These are phyloP conservation scores for Corynespora cassiicola DNA, from an alignment of 2,329 filamentous ascomycete genomes.

Conservation along the genomic window DNA sequence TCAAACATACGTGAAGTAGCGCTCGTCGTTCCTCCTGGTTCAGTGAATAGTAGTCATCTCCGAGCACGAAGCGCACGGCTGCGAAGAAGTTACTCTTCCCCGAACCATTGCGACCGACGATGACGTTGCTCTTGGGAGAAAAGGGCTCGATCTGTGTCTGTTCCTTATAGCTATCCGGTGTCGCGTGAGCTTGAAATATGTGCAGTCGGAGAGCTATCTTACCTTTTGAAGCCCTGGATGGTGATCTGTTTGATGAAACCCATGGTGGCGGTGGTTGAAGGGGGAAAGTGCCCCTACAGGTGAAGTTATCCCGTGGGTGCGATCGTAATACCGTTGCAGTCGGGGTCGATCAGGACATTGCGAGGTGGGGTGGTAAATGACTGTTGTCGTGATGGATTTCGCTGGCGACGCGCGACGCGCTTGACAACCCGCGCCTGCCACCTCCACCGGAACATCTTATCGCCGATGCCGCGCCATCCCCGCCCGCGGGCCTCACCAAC, in stretches of 20 bases:
- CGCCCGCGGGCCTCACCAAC: too few relatives aligned
- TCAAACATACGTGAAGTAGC: constrained; percentile 73
- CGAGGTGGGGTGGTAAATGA: too few relatives aligned
- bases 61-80: constrained; percentile 96
- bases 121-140: constrained; percentile 96
- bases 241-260: constrained; percentile 98
- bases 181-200: constrained; percentile 12
- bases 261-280: constrained; percentile 28
- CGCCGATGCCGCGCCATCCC: too few relatives aligned
- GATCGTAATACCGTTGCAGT: too few relatives aligned
- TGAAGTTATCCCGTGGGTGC: constrained; percentile 7
- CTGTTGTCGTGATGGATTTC: too few relatives aligned
- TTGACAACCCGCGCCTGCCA: too few relatives aligned
- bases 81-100: constrained; percentile 99
- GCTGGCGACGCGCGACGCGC: constrained; percentile 1
- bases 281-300: not conserved
- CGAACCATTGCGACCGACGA: constrained; percentile 98
- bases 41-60: constrained; percentile 96
- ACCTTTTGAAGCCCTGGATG: constrained; percentile 99
- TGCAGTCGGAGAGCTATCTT: constrained; percentile 25
- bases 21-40: constrained; percentile 94
- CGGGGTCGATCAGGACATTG: constrained; percentile 23
- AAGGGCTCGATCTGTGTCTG: constrained; percentile 99
- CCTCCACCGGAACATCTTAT: too few relatives aligned
- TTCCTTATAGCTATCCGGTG: constrained; percentile 85